Conservation (phyloP, 129 eudicot genomes). For the Calendula officinalis region DNA sequence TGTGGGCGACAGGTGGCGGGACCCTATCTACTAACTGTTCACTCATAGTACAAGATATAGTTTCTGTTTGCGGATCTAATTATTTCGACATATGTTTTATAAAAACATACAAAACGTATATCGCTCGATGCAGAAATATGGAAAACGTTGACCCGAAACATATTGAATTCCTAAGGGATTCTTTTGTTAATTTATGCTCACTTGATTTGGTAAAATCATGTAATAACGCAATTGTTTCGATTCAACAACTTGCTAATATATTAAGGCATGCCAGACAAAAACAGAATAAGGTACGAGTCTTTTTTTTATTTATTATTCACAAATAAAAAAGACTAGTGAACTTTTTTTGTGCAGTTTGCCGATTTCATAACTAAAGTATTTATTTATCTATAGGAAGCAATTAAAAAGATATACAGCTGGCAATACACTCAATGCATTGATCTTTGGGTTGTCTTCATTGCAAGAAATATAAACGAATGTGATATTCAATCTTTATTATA, state of each 20-base stretch:
- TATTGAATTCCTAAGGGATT: conserved; percentile 57
- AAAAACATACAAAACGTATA: conserved; percentile 58
- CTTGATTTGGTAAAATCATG: conserved; percentile 72
- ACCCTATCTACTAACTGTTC: conserved; percentile 59
- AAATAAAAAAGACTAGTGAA: too few species aligned
- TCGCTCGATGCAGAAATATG: conserved; percentile 55
- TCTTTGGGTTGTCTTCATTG: conserved; percentile 77
- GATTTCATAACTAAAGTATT: neutral
- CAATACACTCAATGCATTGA: conserved; percentile 75
- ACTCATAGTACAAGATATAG: conserved; percentile 62
- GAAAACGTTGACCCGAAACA: conserved; percentile 50
- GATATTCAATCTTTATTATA: conserved; percentile 56
- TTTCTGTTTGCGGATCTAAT: conserved; percentile 49
- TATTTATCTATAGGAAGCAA: conserved; percentile 57
- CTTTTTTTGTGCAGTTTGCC: neutral
- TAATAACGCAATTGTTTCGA: conserved; percentile 52
- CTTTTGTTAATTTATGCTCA: conserved; percentile 69
- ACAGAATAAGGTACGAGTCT: conserved; percentile 53
- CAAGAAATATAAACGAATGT: conserved; percentile 47
- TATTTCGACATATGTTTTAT: conserved; percentile 63
- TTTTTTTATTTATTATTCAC: neutral
- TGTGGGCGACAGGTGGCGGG: conserved; percentile 87
- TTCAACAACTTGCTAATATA: conserved; percentile 64
- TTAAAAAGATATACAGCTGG: conserved; percentile 78
- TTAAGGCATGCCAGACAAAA: conserved; percentile 47